These are phyloP conservation scores for Fusarium stilboides DNA, from an alignment of 2,329 filamentous ascomycete species.

Conservation along the genomic window DNA sequence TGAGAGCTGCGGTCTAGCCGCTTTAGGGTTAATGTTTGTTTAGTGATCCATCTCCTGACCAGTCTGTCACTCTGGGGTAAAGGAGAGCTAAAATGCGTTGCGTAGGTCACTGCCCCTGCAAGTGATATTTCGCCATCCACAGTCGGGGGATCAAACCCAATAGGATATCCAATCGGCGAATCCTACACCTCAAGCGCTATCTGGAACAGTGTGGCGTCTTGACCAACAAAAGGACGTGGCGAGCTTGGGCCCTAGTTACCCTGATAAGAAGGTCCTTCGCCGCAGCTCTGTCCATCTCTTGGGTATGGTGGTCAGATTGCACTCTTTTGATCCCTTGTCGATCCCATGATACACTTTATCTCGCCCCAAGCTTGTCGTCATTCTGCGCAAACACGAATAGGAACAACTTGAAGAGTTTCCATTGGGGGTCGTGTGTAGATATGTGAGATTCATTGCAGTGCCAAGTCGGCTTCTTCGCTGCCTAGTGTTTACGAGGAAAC, in stretches of 20 bases:
- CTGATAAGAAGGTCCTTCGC: constrained; percentile 34
- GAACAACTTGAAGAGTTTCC: not conserved
- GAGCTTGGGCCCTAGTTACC: constrained; percentile 4
- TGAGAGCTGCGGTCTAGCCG: not conserved
- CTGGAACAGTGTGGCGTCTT: constrained; percentile 23
- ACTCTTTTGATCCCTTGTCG: not conserved
- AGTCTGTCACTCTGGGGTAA: constrained; percentile 25
- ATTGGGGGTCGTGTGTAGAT: not conserved
- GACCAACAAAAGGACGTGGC: constrained; percentile 28
- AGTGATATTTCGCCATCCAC: not conserved
- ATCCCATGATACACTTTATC: not conserved
- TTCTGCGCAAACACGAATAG: not conserved
- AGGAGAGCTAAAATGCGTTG: constrained; percentile 3
- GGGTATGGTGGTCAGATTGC: constrained; percentile 31
- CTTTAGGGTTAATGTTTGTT: not conserved
- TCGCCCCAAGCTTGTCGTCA: not conserved
- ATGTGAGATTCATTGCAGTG: not conserved
- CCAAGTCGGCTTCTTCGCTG: not conserved
- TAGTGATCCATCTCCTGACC: not conserved
- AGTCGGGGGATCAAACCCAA: constrained; percentile 5
- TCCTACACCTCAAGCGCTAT: constrained; percentile 23
- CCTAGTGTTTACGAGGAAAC: not conserved
- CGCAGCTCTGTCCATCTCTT: not conserved
- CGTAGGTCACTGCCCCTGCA: not conserved
- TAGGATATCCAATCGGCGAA: not conserved